Base-by-base conservation (phyloP, 768 basidiomycete species). In the Dentipellis fragilis region DNA sequence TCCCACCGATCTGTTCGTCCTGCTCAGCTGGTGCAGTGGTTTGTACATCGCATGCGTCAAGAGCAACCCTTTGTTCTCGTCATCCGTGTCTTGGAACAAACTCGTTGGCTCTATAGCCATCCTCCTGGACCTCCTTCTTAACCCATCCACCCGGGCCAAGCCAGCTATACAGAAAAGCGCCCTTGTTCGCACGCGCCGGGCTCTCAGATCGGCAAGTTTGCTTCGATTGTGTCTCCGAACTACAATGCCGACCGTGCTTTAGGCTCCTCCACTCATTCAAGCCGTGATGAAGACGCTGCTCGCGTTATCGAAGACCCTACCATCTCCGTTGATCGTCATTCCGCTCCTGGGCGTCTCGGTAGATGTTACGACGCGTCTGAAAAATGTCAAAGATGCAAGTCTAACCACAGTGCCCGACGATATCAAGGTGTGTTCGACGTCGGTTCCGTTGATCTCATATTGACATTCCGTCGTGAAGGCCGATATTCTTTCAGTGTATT, bases 311-410 rank as follows among this genome's bases (percentile, higher is more conserved):
- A 85, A 84, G 64, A 65, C 79, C 0, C 72, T 73, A 34, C 69
- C 78, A 22, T 71, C 71, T 1, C 71, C 78, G 0, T 64, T 73
- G 10, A 57, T 67, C 22, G 65, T 70, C 14, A 64, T 76, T 0
- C 72, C 84, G 1, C 71, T 97, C 2, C 66, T 93, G 4, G 83
- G 90, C 1, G 76, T 83, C 8, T 75, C 83, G 1, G 67, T 91
- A 51, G 84, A 85, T 59, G 92, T 94, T 12, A 71, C 80, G 7
- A 71, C 87, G 22, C 80, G 84, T 17, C 71, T 93, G 29, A 87
- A 85, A 68, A 66, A 77, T 62, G 67, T 75, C n/a, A 69, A 73
- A 51, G 74, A 76, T 23, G 68, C 72, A 19, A 70, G 71, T 21
- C 65, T 70, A 49, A 76, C 64, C 46, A 72, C 71, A 23, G 67